A percentile compares a stretch with the other conserved stretches of the same genome.
phyloP scores from a whole-genome alignment of 2,329 filamentous ascomycete species.

The Colletotrichum liriopes region DNA sequence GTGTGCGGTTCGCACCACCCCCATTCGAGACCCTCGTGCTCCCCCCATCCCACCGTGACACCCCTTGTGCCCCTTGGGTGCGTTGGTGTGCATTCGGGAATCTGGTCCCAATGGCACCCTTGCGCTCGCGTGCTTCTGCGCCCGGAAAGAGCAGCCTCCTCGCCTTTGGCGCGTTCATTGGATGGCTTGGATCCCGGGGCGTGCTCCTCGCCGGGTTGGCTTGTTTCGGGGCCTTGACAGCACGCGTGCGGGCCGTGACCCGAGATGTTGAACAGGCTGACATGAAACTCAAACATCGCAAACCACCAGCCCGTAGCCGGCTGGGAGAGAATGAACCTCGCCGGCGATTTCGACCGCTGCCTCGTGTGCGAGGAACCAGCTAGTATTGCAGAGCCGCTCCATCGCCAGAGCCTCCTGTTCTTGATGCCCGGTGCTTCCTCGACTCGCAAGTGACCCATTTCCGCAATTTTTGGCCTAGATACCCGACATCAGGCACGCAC shows the following conservation, averaged over 20 bases:
- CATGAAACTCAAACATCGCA: neutral
- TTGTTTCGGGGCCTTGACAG: neutral
- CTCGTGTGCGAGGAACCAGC: neutral
- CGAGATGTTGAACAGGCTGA: neutral
- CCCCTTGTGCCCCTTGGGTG: conserved; percentile 6
- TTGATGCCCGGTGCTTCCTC: neutral
- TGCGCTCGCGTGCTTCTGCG: conserved; percentile 12
- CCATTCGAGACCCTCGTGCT: conserved; percentile 30
- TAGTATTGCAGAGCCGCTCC: neutral
- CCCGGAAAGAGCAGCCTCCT: conserved; percentile 4
- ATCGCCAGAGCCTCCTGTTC: too few species aligned
- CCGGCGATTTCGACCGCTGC: neutral
- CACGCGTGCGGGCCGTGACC: neutral
- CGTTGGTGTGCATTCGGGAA: neutral
- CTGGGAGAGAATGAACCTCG: neutral
- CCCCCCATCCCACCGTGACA: neutral
- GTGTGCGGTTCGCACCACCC: conserved; percentile 36
- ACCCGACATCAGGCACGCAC: neutral
- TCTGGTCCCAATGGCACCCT: conserved; percentile 7
- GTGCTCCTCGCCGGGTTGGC: neutral
- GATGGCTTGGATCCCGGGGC: neutral
- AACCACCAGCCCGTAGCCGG: neutral
- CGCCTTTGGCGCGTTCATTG: neutral
- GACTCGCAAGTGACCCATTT: conserved; percentile 2
- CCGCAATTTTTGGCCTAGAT: conserved; percentile 7